These are phyloP conservation scores for Solanum chmielewskii DNA, from an alignment of 257 asterid species.

Conservation along the genomic window DNA sequence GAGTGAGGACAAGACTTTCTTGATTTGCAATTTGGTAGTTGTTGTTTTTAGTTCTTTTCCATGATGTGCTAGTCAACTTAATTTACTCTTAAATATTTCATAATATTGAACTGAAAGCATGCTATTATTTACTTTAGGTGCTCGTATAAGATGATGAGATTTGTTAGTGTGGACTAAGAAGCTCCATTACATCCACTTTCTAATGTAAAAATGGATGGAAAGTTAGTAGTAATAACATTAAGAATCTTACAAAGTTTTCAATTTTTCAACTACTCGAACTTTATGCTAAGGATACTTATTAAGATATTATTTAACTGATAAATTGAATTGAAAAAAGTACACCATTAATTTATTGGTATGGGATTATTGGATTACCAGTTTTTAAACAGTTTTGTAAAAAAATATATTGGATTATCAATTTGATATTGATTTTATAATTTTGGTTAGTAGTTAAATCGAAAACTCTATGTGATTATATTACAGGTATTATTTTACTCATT, in stretches of 20 bases:
- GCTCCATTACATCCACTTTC: background rate
- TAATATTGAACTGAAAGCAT: background rate
- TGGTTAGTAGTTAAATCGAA: too few relatives aligned
- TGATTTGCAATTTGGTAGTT: background rate
- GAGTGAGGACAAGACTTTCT: background rate
- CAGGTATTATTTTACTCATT: too few relatives aligned
- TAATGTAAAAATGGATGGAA: background rate
- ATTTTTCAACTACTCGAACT: background rate
- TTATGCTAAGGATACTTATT: too few relatives aligned
- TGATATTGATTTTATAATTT: too few relatives aligned
- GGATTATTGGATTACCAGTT: too few relatives aligned
- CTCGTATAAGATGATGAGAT: background rate
- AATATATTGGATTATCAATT: too few relatives aligned
- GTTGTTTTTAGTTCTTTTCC: background rate
- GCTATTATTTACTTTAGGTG: background rate
- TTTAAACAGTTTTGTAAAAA: too few relatives aligned
- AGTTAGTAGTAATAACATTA: background rate
- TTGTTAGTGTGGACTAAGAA: background rate
- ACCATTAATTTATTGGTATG: too few relatives aligned
- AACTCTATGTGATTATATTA: too few relatives aligned
- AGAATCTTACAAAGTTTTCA: background rate
- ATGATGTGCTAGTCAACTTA: background rate
- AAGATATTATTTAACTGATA: too few relatives aligned
- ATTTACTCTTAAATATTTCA: background rate
- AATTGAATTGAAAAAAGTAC: too few relatives aligned